Conservation (phyloP, 225 moss, liverwort and hornwort genomes). For the Asterella californica region DNA sequence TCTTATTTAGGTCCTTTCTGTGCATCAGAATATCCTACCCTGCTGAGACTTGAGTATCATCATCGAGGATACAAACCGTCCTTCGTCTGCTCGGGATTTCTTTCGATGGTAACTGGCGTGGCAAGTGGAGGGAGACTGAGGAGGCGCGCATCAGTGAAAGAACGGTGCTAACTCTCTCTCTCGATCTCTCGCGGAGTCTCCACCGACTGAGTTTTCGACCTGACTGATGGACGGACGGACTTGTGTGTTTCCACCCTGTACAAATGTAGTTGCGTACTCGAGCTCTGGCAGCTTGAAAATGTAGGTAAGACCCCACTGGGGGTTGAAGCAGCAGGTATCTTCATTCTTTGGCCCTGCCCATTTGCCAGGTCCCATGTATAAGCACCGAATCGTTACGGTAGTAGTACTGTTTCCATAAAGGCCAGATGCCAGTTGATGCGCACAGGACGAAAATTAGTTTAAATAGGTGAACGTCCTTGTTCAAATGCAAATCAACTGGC, state of each 20-base stretch:
- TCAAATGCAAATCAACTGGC: no score
- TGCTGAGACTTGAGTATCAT: neutral
- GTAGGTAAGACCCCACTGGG: neutral
- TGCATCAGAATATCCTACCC: neutral
- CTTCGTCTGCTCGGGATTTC: neutral
- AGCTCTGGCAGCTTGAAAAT: neutral
- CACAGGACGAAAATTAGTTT: no score
- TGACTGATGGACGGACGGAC: neutral
- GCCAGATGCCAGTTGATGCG: slow-evolving; percentile 6
- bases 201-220: no score
- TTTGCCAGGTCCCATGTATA: slow-evolving; percentile 17
- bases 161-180: neutral
- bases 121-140: neutral
- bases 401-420: slow-evolving; percentile 1
- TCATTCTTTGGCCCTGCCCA: slow-evolving; percentile 13
- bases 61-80: neutral
- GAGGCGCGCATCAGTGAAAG: neutral
- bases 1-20: neutral
- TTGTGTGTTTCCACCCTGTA: neutral
- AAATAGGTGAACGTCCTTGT: no score
- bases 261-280: neutral
- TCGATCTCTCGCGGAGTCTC: no score
- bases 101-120: neutral
- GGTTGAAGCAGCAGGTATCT: neutral
- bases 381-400: slow-evolving; percentile 4